Percentiles rank a stretch among this genome's conserved stretches.
phyloP scores from a whole-genome alignment of 2,329 filamentous ascomycete genomes.

The Sarocladiaceae sp. region DNA sequence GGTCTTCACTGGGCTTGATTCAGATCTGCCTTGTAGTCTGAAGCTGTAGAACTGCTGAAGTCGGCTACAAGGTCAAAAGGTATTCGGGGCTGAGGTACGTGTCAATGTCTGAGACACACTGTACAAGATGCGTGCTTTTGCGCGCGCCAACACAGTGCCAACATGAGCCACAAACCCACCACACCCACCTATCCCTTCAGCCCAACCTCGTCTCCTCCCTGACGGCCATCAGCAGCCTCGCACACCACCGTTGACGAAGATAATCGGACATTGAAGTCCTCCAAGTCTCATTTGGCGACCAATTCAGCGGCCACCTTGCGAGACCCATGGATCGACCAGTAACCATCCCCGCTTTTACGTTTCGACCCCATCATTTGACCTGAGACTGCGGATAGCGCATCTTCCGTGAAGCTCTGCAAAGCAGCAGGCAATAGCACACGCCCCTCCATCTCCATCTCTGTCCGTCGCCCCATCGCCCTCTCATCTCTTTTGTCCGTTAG shows the following conservation, averaged over 20 bases:
- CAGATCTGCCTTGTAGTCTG: too few relatives aligned
- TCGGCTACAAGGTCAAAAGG: too few relatives aligned
- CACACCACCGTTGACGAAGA: too few relatives aligned
- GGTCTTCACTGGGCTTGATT: background rate
- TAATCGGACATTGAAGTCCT: too few relatives aligned
- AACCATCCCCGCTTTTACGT: slow-evolving; percentile 4
- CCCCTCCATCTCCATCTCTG: background rate
- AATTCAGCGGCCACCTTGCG: background rate
- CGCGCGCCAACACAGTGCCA: background rate
- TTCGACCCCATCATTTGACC: background rate
- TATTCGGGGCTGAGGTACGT: background rate
- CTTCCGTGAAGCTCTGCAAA: slow-evolving; percentile 6
- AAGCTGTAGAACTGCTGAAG: too few relatives aligned
- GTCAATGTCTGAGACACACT: slow-evolving; percentile 7
- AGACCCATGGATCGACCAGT: background rate
- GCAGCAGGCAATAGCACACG: background rate
- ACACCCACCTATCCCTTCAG: background rate
- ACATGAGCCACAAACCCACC: background rate
- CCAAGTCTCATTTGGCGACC: too few relatives aligned
- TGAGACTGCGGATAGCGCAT: slow-evolving; percentile 7
- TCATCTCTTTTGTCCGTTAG: too few relatives aligned
- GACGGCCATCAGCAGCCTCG: background rate
- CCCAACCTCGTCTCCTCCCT: background rate
- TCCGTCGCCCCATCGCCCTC: too few relatives aligned
- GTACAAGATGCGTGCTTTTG: background rate